phyloP scores from a whole-genome alignment of 106 monocot species.

The Dioscorea zingiberensis region DNA sequence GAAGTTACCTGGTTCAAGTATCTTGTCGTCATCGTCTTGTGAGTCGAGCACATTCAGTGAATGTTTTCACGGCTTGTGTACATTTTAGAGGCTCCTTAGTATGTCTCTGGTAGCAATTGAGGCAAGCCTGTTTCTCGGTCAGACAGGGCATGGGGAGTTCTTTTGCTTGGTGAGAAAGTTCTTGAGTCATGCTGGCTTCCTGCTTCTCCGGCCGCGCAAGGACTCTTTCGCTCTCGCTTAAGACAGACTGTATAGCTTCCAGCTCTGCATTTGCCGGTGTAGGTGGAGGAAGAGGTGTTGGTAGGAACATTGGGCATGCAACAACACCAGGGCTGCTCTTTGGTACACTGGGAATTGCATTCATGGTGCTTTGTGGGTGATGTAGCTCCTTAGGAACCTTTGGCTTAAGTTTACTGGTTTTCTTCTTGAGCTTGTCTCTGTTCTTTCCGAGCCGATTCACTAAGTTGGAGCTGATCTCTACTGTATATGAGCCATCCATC shows the following conservation, averaged over 20 bases:
- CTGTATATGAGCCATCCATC: constrained; percentile 63
- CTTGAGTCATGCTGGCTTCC: constrained; percentile 53
- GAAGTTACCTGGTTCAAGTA: too few relatives aligned
- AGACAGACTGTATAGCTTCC: constrained; percentile 54
- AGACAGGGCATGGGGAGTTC: constrained; percentile 67
- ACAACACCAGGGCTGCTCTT: constrained; percentile 1
- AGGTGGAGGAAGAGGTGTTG: constrained; percentile 25
- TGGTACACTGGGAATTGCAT: not conserved
- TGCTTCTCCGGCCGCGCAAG: constrained; percentile 62
- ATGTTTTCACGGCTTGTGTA: constrained; percentile 43
- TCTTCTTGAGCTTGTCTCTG: constrained; percentile 45
- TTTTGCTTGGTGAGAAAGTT: constrained; percentile 70
- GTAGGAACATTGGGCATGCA: constrained; percentile 39
- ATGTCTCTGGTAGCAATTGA: constrained; percentile 68
- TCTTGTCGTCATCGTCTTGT: too few relatives aligned
- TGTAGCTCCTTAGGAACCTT: constrained; percentile 22
- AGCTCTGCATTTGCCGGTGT: constrained; percentile 32
- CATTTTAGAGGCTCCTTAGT: constrained; percentile 54
- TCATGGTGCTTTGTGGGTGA: constrained; percentile 11
- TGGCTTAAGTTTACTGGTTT: constrained; percentile 54
- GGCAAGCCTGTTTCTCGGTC: constrained; percentile 57
- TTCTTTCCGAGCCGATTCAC: constrained; percentile 44
- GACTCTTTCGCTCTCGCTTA: constrained; percentile 57
- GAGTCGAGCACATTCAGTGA: constrained; percentile 50
- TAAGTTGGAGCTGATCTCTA: constrained; percentile 67